These are phyloP conservation scores for Steccherinum ochraceum DNA, from an alignment of 768 basidiomycete genomes.

Conservation along the genomic window DNA sequence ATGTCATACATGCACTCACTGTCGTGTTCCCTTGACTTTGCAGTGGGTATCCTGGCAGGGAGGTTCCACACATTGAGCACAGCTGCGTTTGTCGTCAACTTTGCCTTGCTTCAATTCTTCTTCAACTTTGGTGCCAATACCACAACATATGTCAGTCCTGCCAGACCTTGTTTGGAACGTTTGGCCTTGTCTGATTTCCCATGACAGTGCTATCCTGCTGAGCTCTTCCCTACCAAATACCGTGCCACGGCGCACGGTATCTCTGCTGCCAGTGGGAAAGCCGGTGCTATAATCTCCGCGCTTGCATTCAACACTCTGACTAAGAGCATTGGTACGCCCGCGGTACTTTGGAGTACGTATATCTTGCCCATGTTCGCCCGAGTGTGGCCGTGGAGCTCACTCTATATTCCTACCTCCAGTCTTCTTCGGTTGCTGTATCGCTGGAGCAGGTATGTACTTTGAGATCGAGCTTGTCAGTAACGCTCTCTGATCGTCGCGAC, in stretches of 20 bases:
- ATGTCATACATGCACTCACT: neutral
- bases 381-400: neutral
- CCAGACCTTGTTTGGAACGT: neutral
- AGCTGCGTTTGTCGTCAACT: constrained; percentile 62
- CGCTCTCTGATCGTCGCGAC: neutral
- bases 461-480: constrained; percentile 5
- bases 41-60: constrained; percentile 66
- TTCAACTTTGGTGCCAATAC: constrained; percentile 79
- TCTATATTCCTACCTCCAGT: no score
- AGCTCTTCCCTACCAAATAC: constrained; percentile 76
- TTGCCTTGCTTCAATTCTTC: constrained; percentile 73
- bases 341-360: constrained; percentile 65
- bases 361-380: constrained; percentile 3
- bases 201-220: constrained; percentile 60
- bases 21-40: neutral
- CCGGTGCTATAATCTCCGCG: constrained; percentile 71
- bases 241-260: constrained; percentile 71
- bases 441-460: constrained; percentile 39
- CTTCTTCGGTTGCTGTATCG: constrained; percentile 59
- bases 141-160: constrained; percentile 18
- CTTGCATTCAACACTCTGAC: constrained; percentile 65
- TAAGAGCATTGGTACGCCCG: constrained; percentile 54
- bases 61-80: constrained; percentile 52
- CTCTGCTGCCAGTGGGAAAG: constrained; percentile 68
- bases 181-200: neutral